Percentiles rank a stretch among this genome's conserved stretches.
Conservation (phyloP, 805 yeast species). For the Yamadazyma scolyti region DNA sequence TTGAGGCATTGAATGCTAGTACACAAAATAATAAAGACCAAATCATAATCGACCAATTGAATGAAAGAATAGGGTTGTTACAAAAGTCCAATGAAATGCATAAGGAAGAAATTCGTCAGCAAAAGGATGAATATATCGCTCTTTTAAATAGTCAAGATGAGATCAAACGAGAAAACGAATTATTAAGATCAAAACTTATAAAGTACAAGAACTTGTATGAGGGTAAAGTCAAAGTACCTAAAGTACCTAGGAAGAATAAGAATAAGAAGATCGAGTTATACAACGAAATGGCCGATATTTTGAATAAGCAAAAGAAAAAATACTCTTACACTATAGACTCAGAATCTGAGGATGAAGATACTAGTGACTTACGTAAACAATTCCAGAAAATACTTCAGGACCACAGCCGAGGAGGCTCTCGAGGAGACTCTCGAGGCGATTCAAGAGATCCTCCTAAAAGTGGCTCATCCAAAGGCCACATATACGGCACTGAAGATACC, state of each 20-base stretch:
- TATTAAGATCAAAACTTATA: conserved; percentile 29
- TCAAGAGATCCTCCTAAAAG: too few species aligned
- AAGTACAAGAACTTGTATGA: conserved; percentile 34
- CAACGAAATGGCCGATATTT: conserved; percentile 13
- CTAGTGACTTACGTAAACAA: conserved; percentile 6
- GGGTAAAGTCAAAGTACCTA: conserved; percentile 3
- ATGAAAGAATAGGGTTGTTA: conserved; percentile 12
- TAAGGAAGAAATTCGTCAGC: conserved; percentile 9
- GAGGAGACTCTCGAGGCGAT: too few species aligned
- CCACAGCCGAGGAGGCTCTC: too few species aligned
- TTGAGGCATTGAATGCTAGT: conserved; percentile 5
- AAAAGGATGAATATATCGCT: conserved; percentile 11
- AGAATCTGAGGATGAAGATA: neutral
- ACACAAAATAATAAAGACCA: conserved; percentile 7
- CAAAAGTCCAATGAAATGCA: conserved; percentile 8
- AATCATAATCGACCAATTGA: conserved; percentile 11
- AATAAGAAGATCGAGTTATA: conserved; percentile 5
- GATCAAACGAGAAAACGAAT: conserved; percentile 22
- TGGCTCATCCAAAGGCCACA: too few species aligned
- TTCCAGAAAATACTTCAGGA: conserved; percentile 6
- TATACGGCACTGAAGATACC: too few species aligned
- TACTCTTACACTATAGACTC: too few species aligned
- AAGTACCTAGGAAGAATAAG: neutral
- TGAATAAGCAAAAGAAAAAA: conserved; percentile 10
- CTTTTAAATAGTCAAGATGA: conserved; percentile 17